Evolutionary conservation across 306 rosid genomes (phyloP).

Genomic region (Coriaria nepalensis): DNA sequence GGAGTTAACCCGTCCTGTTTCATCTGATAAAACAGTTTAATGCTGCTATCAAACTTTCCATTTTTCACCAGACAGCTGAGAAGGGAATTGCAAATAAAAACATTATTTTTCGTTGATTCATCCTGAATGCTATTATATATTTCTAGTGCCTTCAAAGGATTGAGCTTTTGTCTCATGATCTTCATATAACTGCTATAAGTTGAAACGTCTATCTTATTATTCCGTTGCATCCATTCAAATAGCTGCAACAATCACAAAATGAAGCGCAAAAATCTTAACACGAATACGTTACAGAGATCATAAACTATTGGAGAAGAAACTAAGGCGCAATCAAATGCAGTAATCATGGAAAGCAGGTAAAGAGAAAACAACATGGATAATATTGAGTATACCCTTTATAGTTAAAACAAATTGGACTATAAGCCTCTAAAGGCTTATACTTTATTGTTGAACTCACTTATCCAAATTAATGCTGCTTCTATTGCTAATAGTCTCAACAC

Average conservation of each 20-base stretch:
- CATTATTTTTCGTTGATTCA: conserved; percentile 37
- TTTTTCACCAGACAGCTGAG: conserved; percentile 54
- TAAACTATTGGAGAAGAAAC: conserved; percentile 2
- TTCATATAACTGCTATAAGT: conserved; percentile 59
- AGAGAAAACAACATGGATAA: too few species aligned
- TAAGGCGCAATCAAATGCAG: background rate
- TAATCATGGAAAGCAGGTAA: too few species aligned
- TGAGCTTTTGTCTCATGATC: conserved; percentile 56
- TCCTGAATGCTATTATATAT: conserved; percentile 49
- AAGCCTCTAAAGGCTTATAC: too few species aligned
- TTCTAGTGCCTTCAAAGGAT: conserved; percentile 44
- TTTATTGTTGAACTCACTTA: too few species aligned
- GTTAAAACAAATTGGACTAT: too few species aligned
- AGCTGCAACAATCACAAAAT: conserved; percentile 37
- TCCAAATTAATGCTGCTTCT: too few species aligned
- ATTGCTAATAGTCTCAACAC: too few species aligned
- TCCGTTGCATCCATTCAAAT: conserved; percentile 84
- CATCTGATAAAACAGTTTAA: conserved; percentile 63
- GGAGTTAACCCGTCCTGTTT: conserved; percentile 58
- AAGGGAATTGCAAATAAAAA: conserved; percentile 59
- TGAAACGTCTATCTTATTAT: conserved; percentile 39
- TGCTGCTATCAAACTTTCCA: conserved; percentile 45
- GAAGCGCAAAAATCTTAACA: too few species aligned
- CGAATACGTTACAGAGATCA: too few species aligned
- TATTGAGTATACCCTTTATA: too few species aligned